These are phyloP conservation scores for Ceratobasidium papillatum DNA, from an alignment of 1,284 basidiomycete species.

Conservation along the genomic window DNA sequence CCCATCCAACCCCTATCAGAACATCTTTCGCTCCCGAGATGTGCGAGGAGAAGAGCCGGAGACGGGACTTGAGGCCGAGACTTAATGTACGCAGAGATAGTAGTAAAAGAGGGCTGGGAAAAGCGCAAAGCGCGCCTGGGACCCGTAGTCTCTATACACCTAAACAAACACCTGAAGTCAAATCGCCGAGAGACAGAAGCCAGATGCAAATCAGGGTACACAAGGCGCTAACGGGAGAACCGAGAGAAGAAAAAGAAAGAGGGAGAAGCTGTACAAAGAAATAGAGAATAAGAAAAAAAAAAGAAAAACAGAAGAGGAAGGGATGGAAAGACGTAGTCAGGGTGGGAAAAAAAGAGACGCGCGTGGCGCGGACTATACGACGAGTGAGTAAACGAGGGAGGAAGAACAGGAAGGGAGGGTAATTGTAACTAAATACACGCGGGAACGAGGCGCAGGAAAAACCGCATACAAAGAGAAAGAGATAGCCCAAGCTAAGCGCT, in stretches of 20 bases:
- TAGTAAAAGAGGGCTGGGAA: background rate
- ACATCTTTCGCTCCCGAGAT: slow-evolving; percentile 6
- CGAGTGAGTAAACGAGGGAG: slow-evolving; percentile 10
- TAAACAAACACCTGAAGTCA: slow-evolving; percentile 1
- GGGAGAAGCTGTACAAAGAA: background rate
- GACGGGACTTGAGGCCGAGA: too few relatives aligned
- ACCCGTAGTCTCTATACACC: slow-evolving; percentile 10
- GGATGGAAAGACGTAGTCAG: background rate
- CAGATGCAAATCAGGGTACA: slow-evolving; percentile 6
- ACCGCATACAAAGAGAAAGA: slow-evolving; percentile 8
- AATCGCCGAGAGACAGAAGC: background rate
- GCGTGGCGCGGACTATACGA: slow-evolving; percentile 10
- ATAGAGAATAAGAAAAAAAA: background rate
- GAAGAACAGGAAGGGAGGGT: background rate
- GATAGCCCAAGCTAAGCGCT: background rate
- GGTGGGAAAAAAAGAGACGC: slow-evolving; percentile 1
- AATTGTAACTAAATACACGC: background rate
- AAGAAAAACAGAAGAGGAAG: too few relatives aligned
- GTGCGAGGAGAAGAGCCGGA: background rate
- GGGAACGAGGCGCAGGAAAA: slow-evolving; percentile 2
- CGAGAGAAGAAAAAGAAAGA: background rate
- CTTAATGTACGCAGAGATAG: background rate
- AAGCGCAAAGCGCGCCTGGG: slow-evolving; percentile 9
- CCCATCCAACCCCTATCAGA: too few relatives aligned
- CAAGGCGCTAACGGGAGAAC: background rate